phyloP scores from a whole-genome alignment of 2,329 filamentous ascomycete species.

The Botryotinia calthae region DNA sequence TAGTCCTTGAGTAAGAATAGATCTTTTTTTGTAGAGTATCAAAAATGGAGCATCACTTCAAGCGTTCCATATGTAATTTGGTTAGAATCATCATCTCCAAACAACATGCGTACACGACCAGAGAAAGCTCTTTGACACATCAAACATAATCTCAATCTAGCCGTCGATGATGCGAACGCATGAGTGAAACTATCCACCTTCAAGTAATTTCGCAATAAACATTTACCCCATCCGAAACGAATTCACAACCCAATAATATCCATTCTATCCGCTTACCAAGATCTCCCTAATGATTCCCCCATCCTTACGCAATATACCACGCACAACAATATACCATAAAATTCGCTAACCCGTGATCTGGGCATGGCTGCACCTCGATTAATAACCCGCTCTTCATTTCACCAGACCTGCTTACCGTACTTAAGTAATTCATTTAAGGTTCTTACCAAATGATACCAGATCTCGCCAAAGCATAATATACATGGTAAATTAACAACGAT shows the following conservation, averaged over 20 bases:
- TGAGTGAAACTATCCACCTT: not conserved
- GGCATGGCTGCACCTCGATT: not conserved
- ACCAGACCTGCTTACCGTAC: not conserved
- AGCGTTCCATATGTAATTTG: not conserved
- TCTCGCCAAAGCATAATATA: not conserved
- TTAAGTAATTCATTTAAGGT: not conserved
- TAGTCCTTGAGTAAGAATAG: not conserved
- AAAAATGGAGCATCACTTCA: not conserved
- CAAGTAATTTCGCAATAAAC: not conserved
- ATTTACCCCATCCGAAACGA: not conserved
- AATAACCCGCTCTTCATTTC: not conserved
- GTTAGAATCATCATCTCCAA: not conserved
- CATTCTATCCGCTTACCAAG: not conserved
- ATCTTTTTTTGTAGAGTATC: not conserved
- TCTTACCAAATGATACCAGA: not conserved
- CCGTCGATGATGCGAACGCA: not conserved
- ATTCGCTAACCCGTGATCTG: not conserved
- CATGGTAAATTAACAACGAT: not conserved
- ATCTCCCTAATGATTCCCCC: not conserved
- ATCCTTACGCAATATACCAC: not conserved
- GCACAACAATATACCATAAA: not conserved
- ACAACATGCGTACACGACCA: not conserved
- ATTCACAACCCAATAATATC: not conserved
- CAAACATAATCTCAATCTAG: not conserved
- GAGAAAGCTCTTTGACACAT: not conserved